A percentile compares a stretch with the other conserved stretches of the same genome.
Evolutionary conservation across 768 basidiomycete species (phyloP).

Genomic region (Mycena albidolilacea): DNA sequence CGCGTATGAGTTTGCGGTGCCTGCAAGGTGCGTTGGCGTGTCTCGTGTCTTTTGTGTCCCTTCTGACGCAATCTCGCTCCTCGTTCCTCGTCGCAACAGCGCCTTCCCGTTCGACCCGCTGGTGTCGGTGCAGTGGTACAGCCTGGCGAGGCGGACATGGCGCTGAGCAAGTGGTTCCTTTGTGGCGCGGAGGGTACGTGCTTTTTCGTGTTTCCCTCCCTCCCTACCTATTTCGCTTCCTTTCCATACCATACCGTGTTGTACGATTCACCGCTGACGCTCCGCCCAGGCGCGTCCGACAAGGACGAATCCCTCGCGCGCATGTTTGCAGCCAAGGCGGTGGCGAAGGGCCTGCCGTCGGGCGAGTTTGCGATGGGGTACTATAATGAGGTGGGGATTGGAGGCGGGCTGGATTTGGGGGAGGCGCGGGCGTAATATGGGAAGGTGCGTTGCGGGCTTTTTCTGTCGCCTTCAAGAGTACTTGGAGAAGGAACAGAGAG

Average conservation of each 20-base stretch:
- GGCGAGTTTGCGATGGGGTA: conserved; percentile 98
- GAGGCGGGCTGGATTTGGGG: conserved; percentile 71
- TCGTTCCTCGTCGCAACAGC: not conserved
- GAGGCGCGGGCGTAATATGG: conserved; percentile 86
- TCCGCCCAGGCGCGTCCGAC: conserved; percentile 58
- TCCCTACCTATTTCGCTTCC: not conserved
- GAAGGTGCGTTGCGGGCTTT: conserved; percentile 47
- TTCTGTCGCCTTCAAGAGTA: too few species aligned
- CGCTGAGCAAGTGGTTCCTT: conserved; percentile 96
- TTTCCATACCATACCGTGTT: too few species aligned
- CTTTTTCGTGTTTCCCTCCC: conserved; percentile 43
- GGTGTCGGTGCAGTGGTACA: conserved; percentile 91
- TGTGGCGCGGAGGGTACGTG: conserved; percentile 72
- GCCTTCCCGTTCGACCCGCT: conserved; percentile 88
- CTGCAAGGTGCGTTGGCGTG: conserved; percentile 55
- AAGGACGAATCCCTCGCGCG: conserved; percentile 90
- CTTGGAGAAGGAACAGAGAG: too few species aligned
- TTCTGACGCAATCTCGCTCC: too few species aligned
- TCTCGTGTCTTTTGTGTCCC: too few species aligned
- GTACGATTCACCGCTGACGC: too few species aligned
- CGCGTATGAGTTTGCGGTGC: conserved; percentile 91
- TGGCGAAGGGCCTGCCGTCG: conserved; percentile 77
- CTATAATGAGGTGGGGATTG: conserved; percentile 94
- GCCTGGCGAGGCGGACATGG: conserved; percentile 94
- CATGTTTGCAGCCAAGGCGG: conserved; percentile 93